A percentile compares a stretch with the other conserved stretches of the same genome.
These are phyloP conservation scores for Alternaria triticimaculans DNA, from an alignment of 2,329 filamentous ascomycete genomes.

Conservation along the genomic window DNA sequence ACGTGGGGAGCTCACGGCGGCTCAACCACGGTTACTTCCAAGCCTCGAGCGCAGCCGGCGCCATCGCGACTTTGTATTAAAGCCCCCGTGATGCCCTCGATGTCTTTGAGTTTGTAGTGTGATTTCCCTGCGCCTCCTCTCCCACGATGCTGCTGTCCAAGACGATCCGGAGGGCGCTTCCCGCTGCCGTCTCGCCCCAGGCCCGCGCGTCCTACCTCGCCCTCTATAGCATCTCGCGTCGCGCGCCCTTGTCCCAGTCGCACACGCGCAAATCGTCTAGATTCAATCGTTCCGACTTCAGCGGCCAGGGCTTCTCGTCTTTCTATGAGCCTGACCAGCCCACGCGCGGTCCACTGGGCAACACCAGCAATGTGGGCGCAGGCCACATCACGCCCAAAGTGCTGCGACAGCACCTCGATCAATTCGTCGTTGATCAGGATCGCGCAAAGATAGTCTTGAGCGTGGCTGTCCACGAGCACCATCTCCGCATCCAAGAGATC, in stretches of 20 bases:
- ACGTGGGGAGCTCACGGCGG: slow-evolving; percentile 32
- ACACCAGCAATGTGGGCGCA: slow-evolving; percentile 63
- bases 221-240: slow-evolving; percentile 37
- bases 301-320: slow-evolving; percentile 66
- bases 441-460: slow-evolving; percentile 93
- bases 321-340: slow-evolving; percentile 68
- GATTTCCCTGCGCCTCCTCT: background rate
- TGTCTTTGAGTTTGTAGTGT: background rate
- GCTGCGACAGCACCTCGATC: slow-evolving; percentile 89
- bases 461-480: slow-evolving; percentile 95
- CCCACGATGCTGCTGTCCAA: slow-evolving; percentile 34
- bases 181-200: slow-evolving; percentile 46
- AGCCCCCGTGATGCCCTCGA: slow-evolving; percentile 14
- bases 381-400: slow-evolving; percentile 66
- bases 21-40: slow-evolving; percentile 18
- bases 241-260: slow-evolving; percentile 20
- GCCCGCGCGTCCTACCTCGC: slow-evolving; percentile 51
- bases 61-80: slow-evolving; percentile 2
- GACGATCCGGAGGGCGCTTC: slow-evolving; percentile 26
- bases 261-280: slow-evolving; percentile 48
- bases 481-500: slow-evolving; percentile 81
- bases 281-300: slow-evolving; percentile 67
- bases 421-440: slow-evolving; percentile 96
- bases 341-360: slow-evolving; percentile 68
- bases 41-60: slow-evolving; percentile 7